phyloP scores from a whole-genome alignment of 495 filamentous ascomycete species.

The Clohesyomyces aquaticus region DNA sequence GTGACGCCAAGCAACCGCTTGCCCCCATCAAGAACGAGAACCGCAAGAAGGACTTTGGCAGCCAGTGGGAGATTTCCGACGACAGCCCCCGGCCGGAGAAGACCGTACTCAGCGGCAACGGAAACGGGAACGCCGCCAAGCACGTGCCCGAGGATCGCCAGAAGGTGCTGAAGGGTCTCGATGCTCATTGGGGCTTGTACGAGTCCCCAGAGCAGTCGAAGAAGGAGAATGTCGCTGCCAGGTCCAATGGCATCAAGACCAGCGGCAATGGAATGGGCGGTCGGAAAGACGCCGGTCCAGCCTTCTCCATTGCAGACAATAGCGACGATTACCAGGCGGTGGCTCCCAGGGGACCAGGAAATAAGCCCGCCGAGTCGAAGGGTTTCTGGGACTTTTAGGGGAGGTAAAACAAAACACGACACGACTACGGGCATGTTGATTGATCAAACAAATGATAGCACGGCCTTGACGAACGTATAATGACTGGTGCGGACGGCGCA shows the following conservation, averaged over 20 bases:
- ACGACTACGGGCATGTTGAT: constrained; percentile 1
- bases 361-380: constrained; percentile 4
- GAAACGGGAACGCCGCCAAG: constrained; percentile 31
- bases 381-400: constrained; percentile 28
- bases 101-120: not conserved
- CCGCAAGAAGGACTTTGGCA: constrained; percentile 71
- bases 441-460: constrained; percentile 1
- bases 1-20: constrained; percentile 51
- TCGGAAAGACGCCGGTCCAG: constrained; percentile 60
- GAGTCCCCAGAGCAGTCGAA: constrained; percentile 59
- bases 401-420: not conserved
- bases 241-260: constrained; percentile 54
- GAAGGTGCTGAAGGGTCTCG: constrained; percentile 34
- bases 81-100: constrained; percentile 54
- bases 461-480: constrained; percentile 8
- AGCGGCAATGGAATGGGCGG: constrained; percentile 78
- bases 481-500: not conserved
- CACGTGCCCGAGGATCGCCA: constrained; percentile 26
- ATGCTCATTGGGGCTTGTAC: constrained; percentile 50
- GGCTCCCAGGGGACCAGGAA: not conserved
- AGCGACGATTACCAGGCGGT: constrained; percentile 2
- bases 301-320: constrained; percentile 63
- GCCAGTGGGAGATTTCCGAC: constrained; percentile 72
- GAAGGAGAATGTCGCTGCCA: constrained; percentile 45
- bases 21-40: constrained; percentile 67